phyloP scores from a whole-genome alignment of 441 rosid genomes.

The Eruca vesicaria region DNA sequence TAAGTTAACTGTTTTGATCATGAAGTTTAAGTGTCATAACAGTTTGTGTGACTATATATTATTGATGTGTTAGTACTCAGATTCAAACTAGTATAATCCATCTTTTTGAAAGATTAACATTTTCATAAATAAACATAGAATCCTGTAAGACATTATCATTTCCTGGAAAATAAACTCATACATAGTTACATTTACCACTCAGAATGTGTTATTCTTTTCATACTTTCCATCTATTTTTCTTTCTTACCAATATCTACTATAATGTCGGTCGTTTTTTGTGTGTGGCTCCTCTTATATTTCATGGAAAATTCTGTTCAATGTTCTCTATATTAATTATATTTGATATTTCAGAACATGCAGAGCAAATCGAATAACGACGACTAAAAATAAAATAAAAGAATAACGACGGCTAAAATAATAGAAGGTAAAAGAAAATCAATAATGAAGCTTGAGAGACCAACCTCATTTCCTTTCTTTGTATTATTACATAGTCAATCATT shows the following conservation, averaged over 20 bases:
- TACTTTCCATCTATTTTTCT: background rate
- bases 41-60: background rate
- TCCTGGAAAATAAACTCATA: background rate
- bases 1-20: background rate
- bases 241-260: background rate
- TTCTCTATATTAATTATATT: slow-evolving; percentile 1
- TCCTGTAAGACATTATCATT: background rate
- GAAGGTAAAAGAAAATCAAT: slow-evolving; percentile 4
- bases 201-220: background rate
- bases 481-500: slow-evolving; percentile 7
- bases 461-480: background rate
- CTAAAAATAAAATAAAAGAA: too few relatives aligned
- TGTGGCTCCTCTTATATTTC: background rate
- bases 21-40: background rate
- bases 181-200: background rate
- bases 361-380: slow-evolving; percentile 21
- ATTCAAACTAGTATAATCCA: background rate
- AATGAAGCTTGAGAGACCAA: slow-evolving; percentile 22
- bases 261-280: background rate
- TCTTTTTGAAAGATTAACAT: background rate
- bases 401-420: slow-evolving; percentile 25
- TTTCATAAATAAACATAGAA: background rate
- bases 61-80: background rate
- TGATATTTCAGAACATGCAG: slow-evolving; percentile 21
- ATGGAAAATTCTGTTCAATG: slow-evolving; percentile 1